Conservation (phyloP, 1,139 yeast genomes). For the Kodamaea arcana region DNA sequence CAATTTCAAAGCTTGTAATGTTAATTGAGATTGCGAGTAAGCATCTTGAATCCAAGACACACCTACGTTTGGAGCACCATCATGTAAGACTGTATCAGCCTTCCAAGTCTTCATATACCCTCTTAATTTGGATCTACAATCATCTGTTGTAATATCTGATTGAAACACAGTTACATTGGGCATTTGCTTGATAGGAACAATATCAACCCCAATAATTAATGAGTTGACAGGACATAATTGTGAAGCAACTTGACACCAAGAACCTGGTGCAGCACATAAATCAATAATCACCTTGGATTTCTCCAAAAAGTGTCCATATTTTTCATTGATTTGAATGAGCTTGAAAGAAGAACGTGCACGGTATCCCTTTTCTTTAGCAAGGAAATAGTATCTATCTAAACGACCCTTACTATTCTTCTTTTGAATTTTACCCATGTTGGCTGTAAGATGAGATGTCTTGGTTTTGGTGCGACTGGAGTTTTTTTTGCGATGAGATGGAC, state of each 20-base stretch:
- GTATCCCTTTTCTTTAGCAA: slow-evolving; percentile 97
- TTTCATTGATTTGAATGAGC: slow-evolving; percentile 90
- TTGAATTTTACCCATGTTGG: slow-evolving; percentile 83
- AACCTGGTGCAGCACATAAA: slow-evolving; percentile 99
- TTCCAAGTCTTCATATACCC: slow-evolving; percentile 99
- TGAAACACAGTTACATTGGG: slow-evolving; percentile 94
- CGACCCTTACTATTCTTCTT: slow-evolving; percentile 98
- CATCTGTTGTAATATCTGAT: slow-evolving; percentile 96
- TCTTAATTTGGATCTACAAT: slow-evolving; percentile 87
- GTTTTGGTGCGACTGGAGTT: not conserved
- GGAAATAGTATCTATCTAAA: slow-evolving; percentile 91
- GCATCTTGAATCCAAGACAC: slow-evolving; percentile 99
- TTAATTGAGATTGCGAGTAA: slow-evolving; percentile 93
- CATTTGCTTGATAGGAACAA: slow-evolving; percentile 91
- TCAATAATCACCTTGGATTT: slow-evolving; percentile 97
- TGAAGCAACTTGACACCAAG: slow-evolving; percentile 99
- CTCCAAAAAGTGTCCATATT: slow-evolving; percentile 91
- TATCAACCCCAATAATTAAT: slow-evolving; percentile 93
- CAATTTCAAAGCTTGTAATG: slow-evolving; percentile 84
- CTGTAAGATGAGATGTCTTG: not conserved
- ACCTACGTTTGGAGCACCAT: slow-evolving; percentile 99
- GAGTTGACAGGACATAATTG: slow-evolving; percentile 90
- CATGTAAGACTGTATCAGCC: slow-evolving; percentile 96
- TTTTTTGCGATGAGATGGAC: slow-evolving; percentile 1
- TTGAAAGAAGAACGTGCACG: slow-evolving; percentile 99